Evolutionary conservation across 768 basidiomycete species (phyloP), one percentile per base, ranked within the genome.

Genomic region (Serendipita sp.): DNA sequence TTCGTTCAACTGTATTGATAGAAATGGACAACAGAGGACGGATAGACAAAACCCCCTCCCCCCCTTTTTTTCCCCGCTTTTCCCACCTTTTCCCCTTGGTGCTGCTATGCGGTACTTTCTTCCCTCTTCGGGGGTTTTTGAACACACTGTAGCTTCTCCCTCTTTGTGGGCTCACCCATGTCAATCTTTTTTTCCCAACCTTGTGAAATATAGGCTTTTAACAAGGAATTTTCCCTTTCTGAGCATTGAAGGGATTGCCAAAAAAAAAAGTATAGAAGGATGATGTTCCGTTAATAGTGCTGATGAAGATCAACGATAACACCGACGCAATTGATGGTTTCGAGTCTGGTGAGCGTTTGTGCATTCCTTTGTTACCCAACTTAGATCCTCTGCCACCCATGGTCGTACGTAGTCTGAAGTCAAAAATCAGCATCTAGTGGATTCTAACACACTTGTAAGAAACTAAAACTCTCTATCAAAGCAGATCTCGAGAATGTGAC

Each of bases 401-500:
- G 48, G 48, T 51, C 48, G 48, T 51, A 16, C 7, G 38, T 41
- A 41, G 38, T 41, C 38, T 13, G 13, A 5, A 5, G 48, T 51
- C 2, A 1, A 8, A 1, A 51, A 51, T 16, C 7, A 18, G 48
- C 18, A 32, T n/a, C 13, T 51, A 8, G n/a, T 51, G 5, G 48
- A 18, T 51, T 51, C 8, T 5, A 51, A 8, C 30, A 18, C 48
- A 51, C 48, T 32, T 64, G 11, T 44, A 30, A 68, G 67, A 62
- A 62, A 65, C 66, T 69, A 30, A 47, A 51, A 47, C 46, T 69
- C 11, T 68, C 68, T 45, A 68, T 69, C 68, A 69, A 69, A 74
- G 90, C 89, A 10, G 86, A 88, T 2, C 79, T 92, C 48, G 88
- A 91, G 72, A 85, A 87, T 68, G 83, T 91, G 66, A 86, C 88